phyloP scores from a whole-genome alignment of 768 basidiomycete species.

The Suillus placidus region DNA sequence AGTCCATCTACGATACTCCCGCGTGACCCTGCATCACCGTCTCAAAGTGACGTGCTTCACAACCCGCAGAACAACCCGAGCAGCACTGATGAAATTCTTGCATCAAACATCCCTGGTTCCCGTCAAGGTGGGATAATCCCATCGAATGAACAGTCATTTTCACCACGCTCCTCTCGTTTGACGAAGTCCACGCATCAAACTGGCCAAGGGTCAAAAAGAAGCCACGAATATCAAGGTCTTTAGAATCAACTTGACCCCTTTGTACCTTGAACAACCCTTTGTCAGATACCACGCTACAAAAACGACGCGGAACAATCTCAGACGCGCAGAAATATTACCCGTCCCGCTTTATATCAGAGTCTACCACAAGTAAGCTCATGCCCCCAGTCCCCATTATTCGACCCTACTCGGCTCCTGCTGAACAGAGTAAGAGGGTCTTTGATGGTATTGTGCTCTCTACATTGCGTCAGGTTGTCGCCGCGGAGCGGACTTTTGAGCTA shows the following conservation, averaged over 20 bases:
- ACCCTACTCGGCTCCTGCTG: conserved; percentile 26
- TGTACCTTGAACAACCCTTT: background rate
- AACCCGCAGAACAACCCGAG: background rate
- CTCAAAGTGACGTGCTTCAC: background rate
- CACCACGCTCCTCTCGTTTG: background rate
- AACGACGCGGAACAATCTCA: conserved; percentile 25
- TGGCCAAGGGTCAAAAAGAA: background rate
- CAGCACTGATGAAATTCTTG: background rate
- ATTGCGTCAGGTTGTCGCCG: conserved; percentile 19
- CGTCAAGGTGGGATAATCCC: background rate
- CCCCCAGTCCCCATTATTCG: conserved; percentile 24
- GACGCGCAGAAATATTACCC: conserved; percentile 14
- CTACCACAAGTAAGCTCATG: conserved; percentile 24
- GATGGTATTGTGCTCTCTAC: conserved; percentile 36
- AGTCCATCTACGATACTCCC: background rate
- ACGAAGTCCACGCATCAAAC: background rate
- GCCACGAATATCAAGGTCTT: background rate
- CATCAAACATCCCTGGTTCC: background rate
- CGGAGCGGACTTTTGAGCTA: conserved; percentile 11
- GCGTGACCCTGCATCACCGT: background rate
- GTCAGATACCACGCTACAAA: conserved; percentile 22
- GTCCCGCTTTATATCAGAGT: conserved; percentile 33
- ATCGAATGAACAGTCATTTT: background rate
- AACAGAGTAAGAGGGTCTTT: conserved; percentile 22
- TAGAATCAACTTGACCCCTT: conserved; percentile 14